Conservation (phyloP, 2,329 filamentous ascomycete genomes). For the Botryosphaeria agaves region DNA sequence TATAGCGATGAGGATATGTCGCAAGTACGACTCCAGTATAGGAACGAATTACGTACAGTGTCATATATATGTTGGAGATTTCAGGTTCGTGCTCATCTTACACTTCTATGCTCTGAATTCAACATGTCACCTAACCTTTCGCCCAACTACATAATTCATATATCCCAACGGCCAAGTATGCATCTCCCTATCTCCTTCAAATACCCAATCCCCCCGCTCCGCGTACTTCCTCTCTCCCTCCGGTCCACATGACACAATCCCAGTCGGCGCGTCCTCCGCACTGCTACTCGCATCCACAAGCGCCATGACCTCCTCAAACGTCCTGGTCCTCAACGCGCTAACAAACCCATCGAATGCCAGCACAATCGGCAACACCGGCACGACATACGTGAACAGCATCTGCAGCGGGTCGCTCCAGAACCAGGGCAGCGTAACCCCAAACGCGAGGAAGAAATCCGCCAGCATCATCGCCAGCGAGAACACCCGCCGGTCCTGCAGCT, state of each 20-base stretch:
- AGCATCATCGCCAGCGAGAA: constrained; percentile 14
- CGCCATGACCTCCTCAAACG: constrained; percentile 43
- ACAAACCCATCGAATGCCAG: constrained; percentile 52
- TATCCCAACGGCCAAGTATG: constrained; percentile 32
- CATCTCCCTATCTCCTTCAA: constrained; percentile 19
- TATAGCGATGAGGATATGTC: too few species aligned
- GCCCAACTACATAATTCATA: constrained; percentile 27
- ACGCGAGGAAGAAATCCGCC: constrained; percentile 25
- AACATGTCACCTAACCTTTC: constrained; percentile 2
- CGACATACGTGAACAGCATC: constrained; percentile 46
- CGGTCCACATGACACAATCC: constrained; percentile 10
- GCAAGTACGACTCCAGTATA: too few species aligned
- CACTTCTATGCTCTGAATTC: neutral
- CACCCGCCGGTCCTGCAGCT: constrained; percentile 46
- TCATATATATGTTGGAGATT: too few species aligned
- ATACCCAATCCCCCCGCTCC: constrained; percentile 21
- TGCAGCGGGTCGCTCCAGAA: constrained; percentile 35
- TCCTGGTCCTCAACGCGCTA: constrained; percentile 49
- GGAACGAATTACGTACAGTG: too few species aligned
- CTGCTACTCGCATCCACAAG: too few species aligned
- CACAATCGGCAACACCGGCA: constrained; percentile 51
- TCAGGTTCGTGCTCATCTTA: too few species aligned
- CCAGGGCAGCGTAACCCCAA: constrained; percentile 36
- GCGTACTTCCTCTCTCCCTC: constrained; percentile 26
- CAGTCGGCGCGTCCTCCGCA: constrained; percentile 21